Evolutionary conservation across 805 yeast species (phyloP).

Genomic region (Wickerhamomyces ciferrii): DNA sequence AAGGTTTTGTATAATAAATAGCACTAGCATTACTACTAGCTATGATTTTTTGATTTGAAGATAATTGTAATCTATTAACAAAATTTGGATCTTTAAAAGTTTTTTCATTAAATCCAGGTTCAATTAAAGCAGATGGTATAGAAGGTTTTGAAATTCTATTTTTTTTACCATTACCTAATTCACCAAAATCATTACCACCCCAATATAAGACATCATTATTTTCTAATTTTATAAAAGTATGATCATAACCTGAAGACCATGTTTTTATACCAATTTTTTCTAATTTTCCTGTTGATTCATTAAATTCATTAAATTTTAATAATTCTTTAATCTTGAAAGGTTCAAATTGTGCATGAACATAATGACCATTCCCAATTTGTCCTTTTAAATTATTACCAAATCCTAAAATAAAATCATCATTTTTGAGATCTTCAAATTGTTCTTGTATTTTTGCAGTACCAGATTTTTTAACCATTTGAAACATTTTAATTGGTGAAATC

Average conservation of each 20-base stretch:
- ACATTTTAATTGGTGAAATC: slow-evolving; percentile 26
- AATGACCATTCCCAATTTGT: slow-evolving; percentile 77
- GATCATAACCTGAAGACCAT: slow-evolving; percentile 63
- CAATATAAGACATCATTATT: slow-evolving; percentile 68
- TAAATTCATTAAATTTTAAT: slow-evolving; percentile 43
- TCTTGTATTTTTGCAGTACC: slow-evolving; percentile 17
- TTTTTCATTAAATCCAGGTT: slow-evolving; percentile 36
- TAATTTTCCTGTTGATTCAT: slow-evolving; percentile 37
- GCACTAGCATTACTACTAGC: slow-evolving; percentile 64
- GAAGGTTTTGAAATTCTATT: slow-evolving; percentile 52
- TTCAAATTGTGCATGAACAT: slow-evolving; percentile 62
- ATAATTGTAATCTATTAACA: slow-evolving; percentile 43
- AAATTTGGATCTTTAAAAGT: slow-evolving; percentile 28
- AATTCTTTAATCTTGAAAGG: slow-evolving; percentile 50
- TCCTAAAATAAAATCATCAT: slow-evolving; percentile 39
- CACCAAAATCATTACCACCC: slow-evolving; percentile 84
- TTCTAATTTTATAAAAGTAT: slow-evolving; percentile 51
- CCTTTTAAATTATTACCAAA: slow-evolving; percentile 88
- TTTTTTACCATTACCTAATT: slow-evolving; percentile 77
- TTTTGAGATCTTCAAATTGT: slow-evolving; percentile 18
- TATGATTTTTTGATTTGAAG: slow-evolving; percentile 47
- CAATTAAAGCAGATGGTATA: slow-evolving; percentile 49
- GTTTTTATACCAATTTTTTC: slow-evolving; percentile 42
- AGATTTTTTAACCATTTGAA: slow-evolving; percentile 22
- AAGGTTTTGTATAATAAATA: slow-evolving; percentile 43